These are phyloP conservation scores for Uncinocarpus reesii DNA, from an alignment of 2,329 filamentous ascomycete species.

Conservation along the genomic window DNA sequence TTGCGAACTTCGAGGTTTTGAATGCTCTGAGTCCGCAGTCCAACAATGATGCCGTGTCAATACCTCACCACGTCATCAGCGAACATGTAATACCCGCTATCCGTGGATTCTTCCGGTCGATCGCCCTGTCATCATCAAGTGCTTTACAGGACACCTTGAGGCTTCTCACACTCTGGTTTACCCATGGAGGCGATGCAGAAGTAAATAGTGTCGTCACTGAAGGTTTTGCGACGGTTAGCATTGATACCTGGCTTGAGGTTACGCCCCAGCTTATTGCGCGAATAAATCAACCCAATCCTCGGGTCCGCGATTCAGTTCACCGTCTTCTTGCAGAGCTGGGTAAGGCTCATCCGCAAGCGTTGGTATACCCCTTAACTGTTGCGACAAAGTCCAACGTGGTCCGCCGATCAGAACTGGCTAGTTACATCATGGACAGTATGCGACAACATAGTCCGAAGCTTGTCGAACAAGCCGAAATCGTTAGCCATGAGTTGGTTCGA, in stretches of 20 bases:
- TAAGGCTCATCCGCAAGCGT: constrained; percentile 82
- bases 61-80: constrained; percentile 59
- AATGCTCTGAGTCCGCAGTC: constrained; percentile 62
- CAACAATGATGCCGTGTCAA: constrained; percentile 46
- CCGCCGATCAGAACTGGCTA: constrained; percentile 74
- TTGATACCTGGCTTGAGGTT: constrained; percentile 97
- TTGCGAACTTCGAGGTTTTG: constrained; percentile 97
- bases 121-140: constrained; percentile 79
- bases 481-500: constrained; percentile 92
- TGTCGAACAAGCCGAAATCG: constrained; percentile 87
- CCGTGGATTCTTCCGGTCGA: constrained; percentile 94
- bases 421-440: constrained; percentile 96
- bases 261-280: constrained; percentile 94
- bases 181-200: constrained; percentile 76
- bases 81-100: constrained; percentile 92
- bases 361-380: constrained; percentile 94
- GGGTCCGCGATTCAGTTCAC: constrained; percentile 83
- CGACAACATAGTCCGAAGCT: constrained; percentile 83
- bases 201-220: constrained; percentile 83
- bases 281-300: constrained; percentile 88
- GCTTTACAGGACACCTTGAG: constrained; percentile 92
- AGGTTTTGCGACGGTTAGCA: constrained; percentile 80
- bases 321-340: constrained; percentile 87
- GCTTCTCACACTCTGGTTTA: constrained; percentile 90
- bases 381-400: constrained; percentile 93